phyloP scores from a whole-genome alignment of 257 asterid species.

The Agastache rugosa region DNA sequence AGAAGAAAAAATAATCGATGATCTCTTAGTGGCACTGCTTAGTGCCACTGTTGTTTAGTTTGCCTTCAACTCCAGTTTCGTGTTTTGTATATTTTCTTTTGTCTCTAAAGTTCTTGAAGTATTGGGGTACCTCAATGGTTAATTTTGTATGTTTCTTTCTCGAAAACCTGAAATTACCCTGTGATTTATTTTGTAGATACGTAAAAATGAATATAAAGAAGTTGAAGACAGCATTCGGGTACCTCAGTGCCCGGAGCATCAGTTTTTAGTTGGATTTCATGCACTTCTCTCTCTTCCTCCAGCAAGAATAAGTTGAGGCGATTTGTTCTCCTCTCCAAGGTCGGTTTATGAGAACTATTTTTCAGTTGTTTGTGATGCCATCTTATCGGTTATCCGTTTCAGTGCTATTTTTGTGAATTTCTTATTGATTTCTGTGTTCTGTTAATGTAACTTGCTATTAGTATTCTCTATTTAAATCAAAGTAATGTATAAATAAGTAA shows the following conservation, averaged over 20 bases:
- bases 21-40: too few relatives aligned
- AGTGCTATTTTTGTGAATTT: background rate
- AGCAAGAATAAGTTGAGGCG: background rate
- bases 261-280: background rate
- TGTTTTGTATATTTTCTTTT: background rate
- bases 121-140: background rate
- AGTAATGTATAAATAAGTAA: background rate
- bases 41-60: too few relatives aligned
- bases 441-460: background rate
- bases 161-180: background rate
- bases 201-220: background rate
- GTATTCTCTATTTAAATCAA: background rate
- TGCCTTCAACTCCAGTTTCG: background rate
- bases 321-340: conserved; percentile 1
- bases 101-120: background rate
- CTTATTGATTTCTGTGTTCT: background rate
- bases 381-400: background rate
- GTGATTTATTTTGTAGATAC: background rate
- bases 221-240: background rate
- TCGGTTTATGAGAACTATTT: background rate
- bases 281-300: background rate
- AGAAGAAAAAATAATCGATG: background rate
- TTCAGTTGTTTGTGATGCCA: background rate
- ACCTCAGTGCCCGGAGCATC: background rate
- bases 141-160: background rate